phyloP scores from a whole-genome alignment of 345 rosid genomes.

The Rhodamnia rubescens region DNA sequence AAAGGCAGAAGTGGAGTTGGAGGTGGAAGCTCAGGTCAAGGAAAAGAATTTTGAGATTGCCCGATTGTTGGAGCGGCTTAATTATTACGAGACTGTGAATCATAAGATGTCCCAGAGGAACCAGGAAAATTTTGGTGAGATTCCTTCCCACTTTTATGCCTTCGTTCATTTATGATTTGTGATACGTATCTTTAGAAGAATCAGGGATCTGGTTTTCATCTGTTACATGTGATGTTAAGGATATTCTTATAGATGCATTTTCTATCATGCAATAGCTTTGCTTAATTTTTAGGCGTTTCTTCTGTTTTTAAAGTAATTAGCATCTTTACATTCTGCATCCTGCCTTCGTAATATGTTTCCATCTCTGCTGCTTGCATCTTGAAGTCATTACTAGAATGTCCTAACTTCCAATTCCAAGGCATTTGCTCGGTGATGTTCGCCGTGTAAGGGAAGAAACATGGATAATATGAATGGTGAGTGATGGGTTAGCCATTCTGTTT shows the following conservation, averaged over 20 bases:
- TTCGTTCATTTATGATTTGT: background rate
- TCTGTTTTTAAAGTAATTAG: background rate
- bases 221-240: background rate
- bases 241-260: background rate
- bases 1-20: slow-evolving; percentile 63
- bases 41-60: slow-evolving; percentile 78
- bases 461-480: background rate
- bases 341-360: background rate
- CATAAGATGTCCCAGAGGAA: slow-evolving; percentile 81
- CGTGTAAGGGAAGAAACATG: background rate
- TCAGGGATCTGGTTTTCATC: background rate
- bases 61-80: slow-evolving; percentile 58
- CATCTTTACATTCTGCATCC: background rate
- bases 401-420: background rate
- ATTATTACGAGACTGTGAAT: slow-evolving; percentile 72
- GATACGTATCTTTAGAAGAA: background rate
- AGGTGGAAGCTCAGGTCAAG: slow-evolving; percentile 51
- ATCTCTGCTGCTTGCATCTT: background rate
- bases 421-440: background rate
- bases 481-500: background rate
- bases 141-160: background rate
- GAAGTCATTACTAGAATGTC: background rate
- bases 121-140: slow-evolving; percentile 79
- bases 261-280: background rate
- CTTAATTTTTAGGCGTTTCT: background rate